Conservation (phyloP, 345 rosid genomes). For the Salix viminalis region DNA sequence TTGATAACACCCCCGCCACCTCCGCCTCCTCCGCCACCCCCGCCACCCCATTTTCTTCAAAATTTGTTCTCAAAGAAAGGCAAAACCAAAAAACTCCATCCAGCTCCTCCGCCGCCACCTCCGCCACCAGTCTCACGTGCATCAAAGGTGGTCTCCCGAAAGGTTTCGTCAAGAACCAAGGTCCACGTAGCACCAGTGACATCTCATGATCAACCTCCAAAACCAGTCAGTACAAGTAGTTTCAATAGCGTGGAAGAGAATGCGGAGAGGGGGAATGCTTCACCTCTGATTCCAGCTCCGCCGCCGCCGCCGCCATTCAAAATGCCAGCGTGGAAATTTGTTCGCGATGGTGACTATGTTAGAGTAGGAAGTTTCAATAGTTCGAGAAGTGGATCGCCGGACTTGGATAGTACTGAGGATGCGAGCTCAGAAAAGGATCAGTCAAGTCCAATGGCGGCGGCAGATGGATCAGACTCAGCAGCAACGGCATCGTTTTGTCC, state of each 20-base stretch:
- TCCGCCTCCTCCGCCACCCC: constrained; percentile 34
- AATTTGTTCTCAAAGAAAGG: constrained; percentile 60
- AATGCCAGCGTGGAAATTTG: constrained; percentile 56
- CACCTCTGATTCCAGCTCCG: constrained; percentile 52
- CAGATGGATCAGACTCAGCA: neutral
- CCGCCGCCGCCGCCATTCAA: constrained; percentile 87
- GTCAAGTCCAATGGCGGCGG: constrained; percentile 20
- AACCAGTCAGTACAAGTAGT: constrained; percentile 30
- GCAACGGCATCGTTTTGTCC: constrained; percentile 45
- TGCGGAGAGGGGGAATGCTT: constrained; percentile 38
- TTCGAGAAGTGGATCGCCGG: constrained; percentile 53
- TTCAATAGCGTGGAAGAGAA: constrained; percentile 23
- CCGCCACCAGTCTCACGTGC: constrained; percentile 39
- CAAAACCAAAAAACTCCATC: constrained; percentile 39
- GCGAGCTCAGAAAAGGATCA: constrained; percentile 20
- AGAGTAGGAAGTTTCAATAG: constrained; percentile 55
- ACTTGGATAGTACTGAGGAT: constrained; percentile 38
- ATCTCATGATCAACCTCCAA: constrained; percentile 22
- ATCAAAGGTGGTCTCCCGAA: neutral
- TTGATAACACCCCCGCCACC: constrained; percentile 5
- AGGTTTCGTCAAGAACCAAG: constrained; percentile 21
- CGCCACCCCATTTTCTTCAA: constrained; percentile 48
- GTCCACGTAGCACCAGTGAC: constrained; percentile 21
- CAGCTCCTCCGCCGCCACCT: constrained; percentile 41
- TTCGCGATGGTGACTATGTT: constrained; percentile 59